Base-by-base conservation (phyloP, 257 asterid genomes). In the Ballota nigra region DNA sequence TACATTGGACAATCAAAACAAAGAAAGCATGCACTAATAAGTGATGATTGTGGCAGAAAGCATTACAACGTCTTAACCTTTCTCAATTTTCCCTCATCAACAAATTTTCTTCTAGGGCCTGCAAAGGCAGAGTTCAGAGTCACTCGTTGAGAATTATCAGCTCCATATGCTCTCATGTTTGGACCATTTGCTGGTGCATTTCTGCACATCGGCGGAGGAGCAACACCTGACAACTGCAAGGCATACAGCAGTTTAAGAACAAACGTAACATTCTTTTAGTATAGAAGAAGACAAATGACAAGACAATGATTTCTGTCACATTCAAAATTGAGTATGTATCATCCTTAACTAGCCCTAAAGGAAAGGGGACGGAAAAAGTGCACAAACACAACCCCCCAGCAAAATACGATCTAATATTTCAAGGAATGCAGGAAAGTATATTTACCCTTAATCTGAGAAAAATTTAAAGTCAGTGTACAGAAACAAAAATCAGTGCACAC, bases 41-140 rank as follows among this genome's bases (percentile, higher is more conserved):
- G 47, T 47, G 60, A 41, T 65, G 19, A 60, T 69, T 59, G 60
- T 2, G 24, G 56, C 1, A 58, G 70, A 19, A 77, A 73, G 57
- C 52, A 61, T 22, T 51, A 52, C 62, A 34, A 68, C 61, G 15
- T 80, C 70, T 77, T 68, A 61, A 93, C 97, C 99, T 92, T 95
- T 81, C 99, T 89, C 23, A 95, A 55, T 72, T 95, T 95, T 62
- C 97, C 99, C 80, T 92, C 98, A 29, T 95, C 99, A 55, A 95
- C 97, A 82, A 94, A 80, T 82, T 95, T 95, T 78, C 98, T 91
- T 81, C 97, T 83, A 71, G 97, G 99, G 77, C 93, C 92, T 66
- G 91, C 86, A 53, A 85, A 72, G 51, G 86, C 78, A 67, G 97
- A 75, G 85, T 86, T 88, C 71, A 87, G 80, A 15, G 83, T 40